Evolutionary conservation across 495 filamentous ascomycete genomes (phyloP).

Genomic region (Hypoxylon perforatum): DNA sequence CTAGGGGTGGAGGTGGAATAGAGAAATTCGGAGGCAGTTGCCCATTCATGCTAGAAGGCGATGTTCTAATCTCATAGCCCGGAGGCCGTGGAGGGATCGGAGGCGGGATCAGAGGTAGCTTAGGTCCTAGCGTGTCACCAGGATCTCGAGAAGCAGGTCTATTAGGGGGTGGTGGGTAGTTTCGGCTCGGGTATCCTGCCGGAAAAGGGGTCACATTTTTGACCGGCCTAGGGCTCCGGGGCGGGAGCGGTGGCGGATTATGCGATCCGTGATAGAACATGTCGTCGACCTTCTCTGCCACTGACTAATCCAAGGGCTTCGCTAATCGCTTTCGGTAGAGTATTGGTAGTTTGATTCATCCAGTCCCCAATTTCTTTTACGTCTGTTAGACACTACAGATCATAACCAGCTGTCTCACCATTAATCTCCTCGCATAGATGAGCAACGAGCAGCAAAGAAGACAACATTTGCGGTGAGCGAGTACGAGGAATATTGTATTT

Average conservation of each 20-base stretch:
- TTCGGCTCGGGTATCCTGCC: conserved; percentile 10
- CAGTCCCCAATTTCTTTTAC: no score
- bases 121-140: conserved; percentile 2
- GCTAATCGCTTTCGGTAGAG: conserved; percentile 6
- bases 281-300: not conserved
- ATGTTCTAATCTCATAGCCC: conserved; percentile 21
- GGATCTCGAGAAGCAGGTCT: conserved; percentile 18
- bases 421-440: not conserved
- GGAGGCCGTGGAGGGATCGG: conserved; percentile 35
- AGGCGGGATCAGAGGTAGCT: conserved; percentile 31
- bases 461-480: conserved; percentile 1
- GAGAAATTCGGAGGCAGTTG: conserved; percentile 4
- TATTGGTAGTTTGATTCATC: not conserved
- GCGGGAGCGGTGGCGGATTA: conserved; percentile 35
- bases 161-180: conserved; percentile 17
- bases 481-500: conserved; percentile 7
- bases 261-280: conserved; percentile 26
- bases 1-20: conserved; percentile 25
- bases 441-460: not conserved
- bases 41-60: conserved; percentile 4
- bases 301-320: not conserved
- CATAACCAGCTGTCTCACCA: not conserved
- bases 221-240: conserved; percentile 28
- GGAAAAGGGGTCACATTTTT: not conserved
- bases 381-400: not conserved